A percentile compares a stretch with the other conserved stretches of the same genome.
phyloP scores from a whole-genome alignment of 192 early-diverging fungal species.

The Backusella westeae region DNA sequence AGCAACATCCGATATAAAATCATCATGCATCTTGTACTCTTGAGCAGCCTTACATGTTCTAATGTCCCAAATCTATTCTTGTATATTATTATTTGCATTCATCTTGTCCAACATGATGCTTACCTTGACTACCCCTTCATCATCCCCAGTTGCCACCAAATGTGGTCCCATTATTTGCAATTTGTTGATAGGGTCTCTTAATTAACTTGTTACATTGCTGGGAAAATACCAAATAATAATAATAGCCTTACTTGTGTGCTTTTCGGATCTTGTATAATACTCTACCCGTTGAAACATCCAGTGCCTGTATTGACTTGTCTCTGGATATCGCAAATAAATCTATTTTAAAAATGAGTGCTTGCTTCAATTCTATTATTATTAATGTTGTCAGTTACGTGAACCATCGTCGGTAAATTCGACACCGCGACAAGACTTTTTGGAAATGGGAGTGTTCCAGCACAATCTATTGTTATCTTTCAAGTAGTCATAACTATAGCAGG shows the following conservation, averaged over 20 bases:
- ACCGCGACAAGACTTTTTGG: slow-evolving; percentile 88
- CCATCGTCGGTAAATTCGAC: slow-evolving; percentile 83
- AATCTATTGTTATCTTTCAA: slow-evolving; percentile 34
- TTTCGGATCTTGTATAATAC: slow-evolving; percentile 64
- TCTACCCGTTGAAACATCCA: slow-evolving; percentile 77
- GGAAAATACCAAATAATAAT: too few relatives aligned
- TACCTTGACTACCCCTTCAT: slow-evolving; percentile 84
- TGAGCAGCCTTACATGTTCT: slow-evolving; percentile 69
- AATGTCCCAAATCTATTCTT: slow-evolving; percentile 85
- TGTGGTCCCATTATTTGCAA: slow-evolving; percentile 67
- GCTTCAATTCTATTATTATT: background rate
- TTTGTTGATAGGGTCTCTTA: slow-evolving; percentile 70
- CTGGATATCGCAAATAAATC: slow-evolving; percentile 58
- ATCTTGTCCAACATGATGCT: background rate
- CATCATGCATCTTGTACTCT: slow-evolving; percentile 81
- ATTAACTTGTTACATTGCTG: background rate
- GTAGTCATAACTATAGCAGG: slow-evolving; percentile 15
- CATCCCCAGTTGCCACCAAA: slow-evolving; percentile 90
- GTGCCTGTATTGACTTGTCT: slow-evolving; percentile 79
- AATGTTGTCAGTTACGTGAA: slow-evolving; percentile 31
- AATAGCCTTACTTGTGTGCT: slow-evolving; percentile 76
- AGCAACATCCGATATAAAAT: slow-evolving; percentile 89
- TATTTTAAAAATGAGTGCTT: background rate
- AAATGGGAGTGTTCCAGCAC: slow-evolving; percentile 52
- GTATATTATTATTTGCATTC: background rate